Conservation (phyloP, 108 stramenopile species). For the Cylindrotheca fusiformis region DNA sequence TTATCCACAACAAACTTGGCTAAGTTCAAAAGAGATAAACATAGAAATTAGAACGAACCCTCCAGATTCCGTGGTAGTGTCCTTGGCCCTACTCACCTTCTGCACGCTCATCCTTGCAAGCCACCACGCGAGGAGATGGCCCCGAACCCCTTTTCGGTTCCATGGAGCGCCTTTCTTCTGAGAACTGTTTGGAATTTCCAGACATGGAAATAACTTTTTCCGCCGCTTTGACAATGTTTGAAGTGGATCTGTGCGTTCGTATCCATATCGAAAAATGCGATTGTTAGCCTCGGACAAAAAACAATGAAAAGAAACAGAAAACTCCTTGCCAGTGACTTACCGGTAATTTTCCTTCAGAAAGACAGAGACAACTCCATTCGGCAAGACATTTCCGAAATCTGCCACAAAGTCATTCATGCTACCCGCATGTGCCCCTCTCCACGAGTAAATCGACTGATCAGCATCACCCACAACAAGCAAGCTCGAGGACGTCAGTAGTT, state of each 20-base stretch:
- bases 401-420: conserved; percentile 59
- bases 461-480: conserved; percentile 84
- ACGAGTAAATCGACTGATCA: conserved; percentile 82
- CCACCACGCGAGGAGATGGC: conserved; percentile 60
- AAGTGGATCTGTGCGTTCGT: conserved; percentile 67
- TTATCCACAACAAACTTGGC: conserved; percentile 68
- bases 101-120: conserved; percentile 64
- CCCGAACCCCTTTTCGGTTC: conserved; percentile 77
- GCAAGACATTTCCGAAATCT: conserved; percentile 40
- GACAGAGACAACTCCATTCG: conserved; percentile 49
- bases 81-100: conserved; percentile 58
- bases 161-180: conserved; percentile 57
- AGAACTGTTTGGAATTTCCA: conserved; percentile 19
- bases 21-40: neutral
- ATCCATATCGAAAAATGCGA: neutral
- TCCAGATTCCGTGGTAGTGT: no score
- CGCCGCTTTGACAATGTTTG: conserved; percentile 79
- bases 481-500: conserved; percentile 60
- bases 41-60: no score
- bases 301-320: no score
- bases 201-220: conserved; percentile 67
- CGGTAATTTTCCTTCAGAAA: conserved; percentile 82
- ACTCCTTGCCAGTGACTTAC: neutral
- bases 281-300: neutral
- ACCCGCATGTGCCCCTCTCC: conserved; percentile 78